Base-by-base conservation (phyloP, 345 rosid genomes). In the Eucalyptus pauciflora region DNA sequence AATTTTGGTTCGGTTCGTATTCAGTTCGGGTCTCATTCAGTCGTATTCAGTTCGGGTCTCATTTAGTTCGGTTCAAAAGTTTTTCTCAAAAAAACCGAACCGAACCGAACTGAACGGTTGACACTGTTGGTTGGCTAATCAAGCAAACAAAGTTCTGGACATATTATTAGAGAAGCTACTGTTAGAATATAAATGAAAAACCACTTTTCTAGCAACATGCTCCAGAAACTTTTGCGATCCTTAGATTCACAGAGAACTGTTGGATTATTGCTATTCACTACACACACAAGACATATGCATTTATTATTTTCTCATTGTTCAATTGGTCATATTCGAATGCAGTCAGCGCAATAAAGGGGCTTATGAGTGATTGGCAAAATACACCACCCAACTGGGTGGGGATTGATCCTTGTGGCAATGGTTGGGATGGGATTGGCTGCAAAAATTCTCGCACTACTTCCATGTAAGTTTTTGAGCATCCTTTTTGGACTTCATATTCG, bases 391-490 rank as follows among this genome's bases (percentile, higher is more conserved):
- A 49, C 86, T 97, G 99, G 99, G 83, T 18, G 31, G 95, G 95
- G 8, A 6, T 62, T 37, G 99, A 97, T 91, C 99, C 99, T 90
- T 97, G 99, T 91, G 94, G 94, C 90, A 87, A 69, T 87, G 60
- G 50, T 1, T 97, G 99, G 99, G 96, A 90, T 3, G 99, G 99
- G 86, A 94, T 96, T 88, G 45, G 17, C 29, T 97, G 99, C 92
- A 56, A 13, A 52, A 33, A 85, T 88, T 50, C 93, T 20, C 97
- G 96, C 2, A 92, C 96, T 49, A 92, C 91, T 43, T 92, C 96
- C 87, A 91, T 97, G 99, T 96, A 93, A 90, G 10, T 90, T 80
- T 86, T 86, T 88, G 45, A 9, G 81, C 52, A 58, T 50, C 62
- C 48, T 10, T 76, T 71, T 41, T 11, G 13, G 48, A 76, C 5